Percentiles rank a stretch among this genome's conserved stretches.
Conservation (phyloP, 1,139 yeast genomes). For the Lodderomyces theae region DNA sequence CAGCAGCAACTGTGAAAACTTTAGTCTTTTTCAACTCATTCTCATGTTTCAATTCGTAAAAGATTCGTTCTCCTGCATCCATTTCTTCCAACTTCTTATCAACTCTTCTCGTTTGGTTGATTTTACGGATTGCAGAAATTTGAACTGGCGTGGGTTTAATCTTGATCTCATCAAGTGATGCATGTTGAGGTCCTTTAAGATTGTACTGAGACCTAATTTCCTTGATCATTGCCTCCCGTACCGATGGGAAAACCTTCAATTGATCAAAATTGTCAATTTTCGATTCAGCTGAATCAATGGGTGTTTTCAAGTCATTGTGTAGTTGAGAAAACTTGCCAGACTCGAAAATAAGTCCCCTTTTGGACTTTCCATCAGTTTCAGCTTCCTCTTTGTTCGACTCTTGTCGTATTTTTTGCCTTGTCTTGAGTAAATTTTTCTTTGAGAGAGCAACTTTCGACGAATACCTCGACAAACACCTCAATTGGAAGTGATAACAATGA, state of each 20-base stretch:
- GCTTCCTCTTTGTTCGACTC: background rate
- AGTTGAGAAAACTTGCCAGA: conserved; percentile 28
- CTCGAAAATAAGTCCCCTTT: conserved; percentile 8
- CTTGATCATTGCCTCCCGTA: conserved; percentile 60
- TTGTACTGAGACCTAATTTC: conserved; percentile 54
- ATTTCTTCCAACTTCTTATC: conserved; percentile 24
- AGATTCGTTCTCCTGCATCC: conserved; percentile 20
- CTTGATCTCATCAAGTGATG: conserved; percentile 28
- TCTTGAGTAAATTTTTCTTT: background rate
- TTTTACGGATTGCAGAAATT: conserved; percentile 44
- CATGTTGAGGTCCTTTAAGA: conserved; percentile 34
- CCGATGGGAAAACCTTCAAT: conserved; percentile 63
- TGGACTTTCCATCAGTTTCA: background rate
- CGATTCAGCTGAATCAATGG: conserved; percentile 8
- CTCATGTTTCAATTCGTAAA: conserved; percentile 26
- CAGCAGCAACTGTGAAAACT: conserved; percentile 84
- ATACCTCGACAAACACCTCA: conserved; percentile 6
- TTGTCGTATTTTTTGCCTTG: conserved; percentile 1
- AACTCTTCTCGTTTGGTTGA: conserved; percentile 32
- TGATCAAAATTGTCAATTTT: conserved; percentile 62
- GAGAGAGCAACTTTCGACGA: conserved; percentile 4
- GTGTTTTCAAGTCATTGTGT: conserved; percentile 19
- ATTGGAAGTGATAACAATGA: background rate
- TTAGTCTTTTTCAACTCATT: conserved; percentile 45
- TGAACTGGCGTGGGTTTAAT: conserved; percentile 45